phyloP scores from a whole-genome alignment of 1,284 basidiomycete genomes.

The Puccinia triticina region DNA sequence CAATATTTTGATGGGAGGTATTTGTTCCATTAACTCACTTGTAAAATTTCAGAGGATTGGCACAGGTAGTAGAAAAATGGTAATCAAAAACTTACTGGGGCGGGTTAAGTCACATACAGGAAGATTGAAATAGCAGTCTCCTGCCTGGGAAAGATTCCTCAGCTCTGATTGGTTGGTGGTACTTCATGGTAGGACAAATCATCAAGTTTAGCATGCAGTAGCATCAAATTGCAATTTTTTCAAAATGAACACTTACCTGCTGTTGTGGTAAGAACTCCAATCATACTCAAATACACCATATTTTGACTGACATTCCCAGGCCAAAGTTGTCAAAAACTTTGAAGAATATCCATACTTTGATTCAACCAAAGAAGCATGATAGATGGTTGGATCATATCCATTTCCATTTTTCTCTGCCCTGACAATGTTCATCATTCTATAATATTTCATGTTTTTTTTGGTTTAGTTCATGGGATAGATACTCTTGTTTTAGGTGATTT shows the following conservation, averaged over 20 bases:
- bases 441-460: neutral
- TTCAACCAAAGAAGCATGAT: constrained; percentile 41
- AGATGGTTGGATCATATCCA: constrained; percentile 42
- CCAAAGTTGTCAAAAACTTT: constrained; percentile 48
- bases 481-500: neutral
- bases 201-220: neutral
- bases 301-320: constrained; percentile 49
- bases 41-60: neutral
- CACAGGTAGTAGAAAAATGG: neutral
- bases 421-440: constrained; percentile 52
- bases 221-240: neutral
- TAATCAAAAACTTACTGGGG: neutral
- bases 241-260: constrained; percentile 27
- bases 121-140: constrained; percentile 48
- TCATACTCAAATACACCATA: constrained; percentile 52
- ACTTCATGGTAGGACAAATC: neutral
- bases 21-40: neutral
- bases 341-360: constrained; percentile 43
- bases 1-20: neutral
- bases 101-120: constrained; percentile 42
- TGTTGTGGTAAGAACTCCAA: constrained; percentile 21
- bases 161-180: constrained; percentile 24
- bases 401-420: too few relatives aligned
- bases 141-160: constrained; percentile 26
- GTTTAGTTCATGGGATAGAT: neutral